A percentile compares a stretch with the other conserved stretches of the same genome.
phyloP scores from a whole-genome alignment of 2,329 filamentous ascomycete species.

The Pseudocercospora eumusae region DNA sequence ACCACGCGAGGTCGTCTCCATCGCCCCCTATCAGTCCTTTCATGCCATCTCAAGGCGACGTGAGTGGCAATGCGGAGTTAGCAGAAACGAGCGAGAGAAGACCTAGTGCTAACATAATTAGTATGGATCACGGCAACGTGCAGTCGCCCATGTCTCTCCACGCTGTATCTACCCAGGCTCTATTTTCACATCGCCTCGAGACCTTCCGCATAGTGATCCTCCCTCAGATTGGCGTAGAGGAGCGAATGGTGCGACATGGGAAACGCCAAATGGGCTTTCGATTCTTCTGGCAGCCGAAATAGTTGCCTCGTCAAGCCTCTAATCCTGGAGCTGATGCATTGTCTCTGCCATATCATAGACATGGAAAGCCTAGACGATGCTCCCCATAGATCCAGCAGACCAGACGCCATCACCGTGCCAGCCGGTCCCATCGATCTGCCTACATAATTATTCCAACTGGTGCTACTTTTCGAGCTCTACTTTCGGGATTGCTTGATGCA shows the following conservation, averaged over 20 bases:
- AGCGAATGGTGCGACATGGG: background rate
- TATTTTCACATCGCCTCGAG: background rate
- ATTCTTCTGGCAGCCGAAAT: background rate
- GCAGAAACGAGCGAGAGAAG: background rate
- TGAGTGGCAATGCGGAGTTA: background rate
- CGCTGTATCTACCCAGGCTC: background rate
- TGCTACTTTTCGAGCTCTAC: background rate
- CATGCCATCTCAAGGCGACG: background rate
- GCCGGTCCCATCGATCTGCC: background rate
- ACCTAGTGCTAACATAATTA: background rate
- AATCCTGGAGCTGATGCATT: background rate
- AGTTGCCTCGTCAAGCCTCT: constrained; percentile 2
- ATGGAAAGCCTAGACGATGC: background rate
- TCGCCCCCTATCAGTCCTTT: background rate
- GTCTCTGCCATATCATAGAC: background rate
- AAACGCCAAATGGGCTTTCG: background rate
- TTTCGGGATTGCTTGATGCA: background rate
- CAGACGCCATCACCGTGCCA: background rate
- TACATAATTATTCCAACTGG: background rate
- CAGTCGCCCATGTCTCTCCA: background rate
- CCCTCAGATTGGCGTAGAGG: background rate
- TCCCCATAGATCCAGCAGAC: background rate
- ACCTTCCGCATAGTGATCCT: background rate
- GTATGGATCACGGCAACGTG: background rate
- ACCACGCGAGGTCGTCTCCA: background rate